phyloP scores from a whole-genome alignment of 1,139 yeast genomes.

The Petasospora rhodanensis region DNA sequence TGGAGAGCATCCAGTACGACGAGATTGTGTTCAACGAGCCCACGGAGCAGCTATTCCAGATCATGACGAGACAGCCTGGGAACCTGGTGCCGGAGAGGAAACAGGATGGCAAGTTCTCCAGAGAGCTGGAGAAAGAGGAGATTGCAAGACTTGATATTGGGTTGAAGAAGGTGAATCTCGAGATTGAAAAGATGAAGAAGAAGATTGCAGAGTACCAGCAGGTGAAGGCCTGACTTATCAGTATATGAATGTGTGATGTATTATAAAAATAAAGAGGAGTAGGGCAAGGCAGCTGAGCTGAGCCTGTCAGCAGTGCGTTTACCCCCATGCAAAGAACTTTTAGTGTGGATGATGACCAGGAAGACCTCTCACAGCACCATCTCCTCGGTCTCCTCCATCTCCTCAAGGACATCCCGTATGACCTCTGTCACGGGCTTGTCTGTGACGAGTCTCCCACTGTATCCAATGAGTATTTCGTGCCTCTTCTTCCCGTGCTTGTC shows the following conservation, averaged over 20 bases:
- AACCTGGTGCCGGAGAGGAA: slow-evolving; percentile 64
- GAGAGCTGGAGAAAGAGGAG: slow-evolving; percentile 70
- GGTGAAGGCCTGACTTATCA: slow-evolving; percentile 24
- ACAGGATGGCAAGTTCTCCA: slow-evolving; percentile 41
- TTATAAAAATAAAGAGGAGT: too few relatives aligned
- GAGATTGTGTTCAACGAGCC: slow-evolving; percentile 96
- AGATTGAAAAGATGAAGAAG: slow-evolving; percentile 47
- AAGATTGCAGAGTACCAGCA: slow-evolving; percentile 48
- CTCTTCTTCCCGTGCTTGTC: slow-evolving; percentile 25
- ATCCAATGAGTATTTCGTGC: slow-evolving; percentile 17
- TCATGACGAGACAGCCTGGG: slow-evolving; percentile 71
- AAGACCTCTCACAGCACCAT: not conserved
- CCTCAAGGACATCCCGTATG: slow-evolving; percentile 27
- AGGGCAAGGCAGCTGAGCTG: too few relatives aligned
- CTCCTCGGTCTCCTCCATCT: slow-evolving; percentile 6
- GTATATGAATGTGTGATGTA: slow-evolving; percentile 1
- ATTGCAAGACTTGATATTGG: slow-evolving; percentile 68
- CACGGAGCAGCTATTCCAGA: slow-evolving; percentile 79
- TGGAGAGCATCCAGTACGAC: slow-evolving; percentile 75
- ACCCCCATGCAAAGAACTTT: too few relatives aligned
- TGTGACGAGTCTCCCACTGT: slow-evolving; percentile 19
- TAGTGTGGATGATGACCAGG: too few relatives aligned
- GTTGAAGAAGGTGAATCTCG: slow-evolving; percentile 54
- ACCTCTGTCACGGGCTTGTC: slow-evolving; percentile 23
- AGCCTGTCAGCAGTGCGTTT: too few relatives aligned